Conservation (phyloP, 169 alveolate genomes). For the Plasmodium cynomolgi region DNA sequence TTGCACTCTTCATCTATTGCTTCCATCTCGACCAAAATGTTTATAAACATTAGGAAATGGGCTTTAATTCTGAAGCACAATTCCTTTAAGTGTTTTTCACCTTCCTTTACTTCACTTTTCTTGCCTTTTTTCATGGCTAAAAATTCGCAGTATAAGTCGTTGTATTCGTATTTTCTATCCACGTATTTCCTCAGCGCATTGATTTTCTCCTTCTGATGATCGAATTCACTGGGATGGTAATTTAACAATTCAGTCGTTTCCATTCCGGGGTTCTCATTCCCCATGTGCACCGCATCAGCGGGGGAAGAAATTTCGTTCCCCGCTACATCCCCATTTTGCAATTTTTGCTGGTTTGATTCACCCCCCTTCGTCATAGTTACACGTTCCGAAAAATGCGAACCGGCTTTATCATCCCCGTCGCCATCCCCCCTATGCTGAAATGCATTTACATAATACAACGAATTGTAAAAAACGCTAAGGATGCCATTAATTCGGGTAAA, state of each 20-base stretch:
- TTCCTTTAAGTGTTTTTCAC: slow-evolving; percentile 30
- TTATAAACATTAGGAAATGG: slow-evolving; percentile 75
- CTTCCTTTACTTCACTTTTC: neutral
- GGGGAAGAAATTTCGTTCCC: neutral
- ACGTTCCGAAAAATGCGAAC: neutral
- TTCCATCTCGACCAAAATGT: slow-evolving; percentile 79
- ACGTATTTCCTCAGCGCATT: slow-evolving; percentile 14
- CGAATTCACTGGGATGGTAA: slow-evolving; percentile 4
- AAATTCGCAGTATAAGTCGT: slow-evolving; percentile 42
- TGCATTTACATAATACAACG: slow-evolving; percentile 60
- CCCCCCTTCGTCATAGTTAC: neutral
- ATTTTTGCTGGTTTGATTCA: neutral
- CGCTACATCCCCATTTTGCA: neutral
- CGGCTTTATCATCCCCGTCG: neutral
- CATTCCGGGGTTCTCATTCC: neutral
- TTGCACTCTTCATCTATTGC: slow-evolving; percentile 80
- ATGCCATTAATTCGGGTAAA: slow-evolving; percentile 68
- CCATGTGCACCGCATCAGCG: neutral
- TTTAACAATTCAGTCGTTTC: neutral
- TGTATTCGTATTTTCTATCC: slow-evolving; percentile 69
- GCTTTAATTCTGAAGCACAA: slow-evolving; percentile 47
- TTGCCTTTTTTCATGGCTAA: slow-evolving; percentile 1
- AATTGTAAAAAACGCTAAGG: slow-evolving; percentile 49
- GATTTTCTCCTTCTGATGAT: slow-evolving; percentile 32
- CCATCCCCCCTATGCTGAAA: slow-evolving; percentile 8